These are phyloP conservation scores for Microbotryomycetes sp. DNA, from an alignment of 1,284 basidiomycete species.

Conservation along the genomic window DNA sequence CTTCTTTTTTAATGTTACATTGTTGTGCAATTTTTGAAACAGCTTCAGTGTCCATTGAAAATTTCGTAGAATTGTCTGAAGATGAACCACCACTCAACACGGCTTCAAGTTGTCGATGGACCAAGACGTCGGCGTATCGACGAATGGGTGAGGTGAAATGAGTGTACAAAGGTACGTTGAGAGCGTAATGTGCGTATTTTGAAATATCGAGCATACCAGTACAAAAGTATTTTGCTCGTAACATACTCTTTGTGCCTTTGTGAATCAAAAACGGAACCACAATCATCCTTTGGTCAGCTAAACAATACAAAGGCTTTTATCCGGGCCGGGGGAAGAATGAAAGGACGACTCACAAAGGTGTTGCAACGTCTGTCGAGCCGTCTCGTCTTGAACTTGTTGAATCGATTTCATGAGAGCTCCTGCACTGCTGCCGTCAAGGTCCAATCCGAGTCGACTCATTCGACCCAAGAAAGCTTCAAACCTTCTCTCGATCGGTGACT, in stretches of 20 bases:
- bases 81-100: conserved; percentile 60
- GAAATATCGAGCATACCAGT: conserved; percentile 98
- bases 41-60: conserved; percentile 92
- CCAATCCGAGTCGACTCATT: conserved; percentile 73
- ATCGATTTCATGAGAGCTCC: conserved; percentile 80
- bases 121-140: conserved; percentile 82
- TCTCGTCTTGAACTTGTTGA: conserved; percentile 61
- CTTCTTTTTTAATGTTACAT: conserved; percentile 90
- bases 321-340: no score
- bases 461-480: conserved; percentile 70
- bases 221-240: conserved; percentile 94
- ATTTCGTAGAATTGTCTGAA: no score
- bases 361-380: conserved; percentile 51
- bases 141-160: conserved; percentile 66
- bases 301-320: no score
- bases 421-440: conserved; percentile 71
- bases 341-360: conserved; percentile 17
- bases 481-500: conserved; percentile 82
- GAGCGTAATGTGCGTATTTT: conserved; percentile 89
- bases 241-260: conserved; percentile 69
- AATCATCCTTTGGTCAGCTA: no score
- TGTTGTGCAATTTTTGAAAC: conserved; percentile 96
- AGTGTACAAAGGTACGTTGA: conserved; percentile 88
- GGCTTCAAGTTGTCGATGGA: conserved; percentile 95
- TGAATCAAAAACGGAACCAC: no score